Conservation (phyloP, 75 land plant species). For the Cunninghamia lanceolata region DNA sequence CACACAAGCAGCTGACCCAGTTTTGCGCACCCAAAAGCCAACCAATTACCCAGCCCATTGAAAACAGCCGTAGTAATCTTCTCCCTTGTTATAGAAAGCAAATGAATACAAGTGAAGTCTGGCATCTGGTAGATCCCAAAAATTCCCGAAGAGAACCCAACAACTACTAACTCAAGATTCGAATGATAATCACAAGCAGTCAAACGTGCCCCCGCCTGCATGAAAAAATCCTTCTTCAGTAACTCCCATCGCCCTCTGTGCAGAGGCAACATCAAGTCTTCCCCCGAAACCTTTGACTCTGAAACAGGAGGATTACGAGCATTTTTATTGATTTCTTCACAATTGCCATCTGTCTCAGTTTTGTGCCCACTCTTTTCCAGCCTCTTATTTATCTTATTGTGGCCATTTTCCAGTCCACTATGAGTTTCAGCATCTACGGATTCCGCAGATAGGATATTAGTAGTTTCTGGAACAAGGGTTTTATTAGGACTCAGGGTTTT, state of each 20-base stretch:
- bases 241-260: conserved; percentile 65
- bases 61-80: conserved; percentile 87
- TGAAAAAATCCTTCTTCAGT: conserved; percentile 65
- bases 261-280: conserved; percentile 24
- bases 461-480: neutral
- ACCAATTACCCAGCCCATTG: conserved; percentile 87
- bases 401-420: neutral
- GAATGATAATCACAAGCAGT: conserved; percentile 83
- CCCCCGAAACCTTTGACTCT: conserved; percentile 12
- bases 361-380: neutral
- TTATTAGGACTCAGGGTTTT: neutral
- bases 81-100: conserved; percentile 85
- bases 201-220: conserved; percentile 60
- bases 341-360: neutral
- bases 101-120: conserved; percentile 86
- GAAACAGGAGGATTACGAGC: conserved; percentile 19
- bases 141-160: conserved; percentile 86
- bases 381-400: neutral
- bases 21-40: conserved; percentile 93
- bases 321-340: conserved; percentile 20
- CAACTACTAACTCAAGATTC: conserved; percentile 72
- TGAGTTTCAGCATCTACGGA: neutral
- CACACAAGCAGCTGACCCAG: conserved; percentile 97
- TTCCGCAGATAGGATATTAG: neutral
- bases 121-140: conserved; percentile 98